Conservation (phyloP, 495 filamentous ascomycete species). For the Pseudotulostoma volvatum region DNA sequence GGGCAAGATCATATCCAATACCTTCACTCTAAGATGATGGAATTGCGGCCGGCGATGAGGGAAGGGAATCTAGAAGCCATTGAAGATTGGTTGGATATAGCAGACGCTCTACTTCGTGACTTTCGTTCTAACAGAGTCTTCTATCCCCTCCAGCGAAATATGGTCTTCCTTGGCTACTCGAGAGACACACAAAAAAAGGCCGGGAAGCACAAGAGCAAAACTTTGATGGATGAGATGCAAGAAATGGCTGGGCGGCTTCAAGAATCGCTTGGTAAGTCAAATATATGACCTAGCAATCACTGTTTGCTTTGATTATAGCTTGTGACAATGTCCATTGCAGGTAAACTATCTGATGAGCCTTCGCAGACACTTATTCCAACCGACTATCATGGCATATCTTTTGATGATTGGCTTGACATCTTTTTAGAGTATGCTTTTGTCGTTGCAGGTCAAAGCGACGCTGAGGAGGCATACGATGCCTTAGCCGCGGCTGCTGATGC, state of each 20-base stretch:
- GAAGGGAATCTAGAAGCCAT: conserved; percentile 36
- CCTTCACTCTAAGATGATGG: conserved; percentile 38
- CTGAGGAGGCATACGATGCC: conserved; percentile 55
- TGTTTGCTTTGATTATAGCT: background rate
- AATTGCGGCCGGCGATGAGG: conserved; percentile 33
- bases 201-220: conserved; percentile 14
- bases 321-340: conserved; percentile 6
- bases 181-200: conserved; percentile 30
- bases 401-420: conserved; percentile 75
- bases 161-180: conserved; percentile 50
- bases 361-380: conserved; percentile 30
- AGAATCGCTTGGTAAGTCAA: conserved; percentile 36
- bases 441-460: conserved; percentile 41
- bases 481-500: conserved; percentile 58
- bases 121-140: conserved; percentile 64
- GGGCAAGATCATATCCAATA: conserved; percentile 35
- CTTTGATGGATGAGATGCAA: conserved; percentile 41
- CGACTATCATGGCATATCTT: conserved; percentile 62
- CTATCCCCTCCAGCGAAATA: conserved; percentile 56
- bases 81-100: conserved; percentile 56
- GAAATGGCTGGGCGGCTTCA: conserved; percentile 49
- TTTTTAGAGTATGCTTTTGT: conserved; percentile 72
- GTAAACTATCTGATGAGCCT: conserved; percentile 13
- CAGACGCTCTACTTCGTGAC: conserved; percentile 57
- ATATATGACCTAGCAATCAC: background rate